Evolutionary conservation across 768 basidiomycete genomes (phyloP), one percentile per base, ranked within the genome.

Genomic region (Calocybe gangraenosa): DNA sequence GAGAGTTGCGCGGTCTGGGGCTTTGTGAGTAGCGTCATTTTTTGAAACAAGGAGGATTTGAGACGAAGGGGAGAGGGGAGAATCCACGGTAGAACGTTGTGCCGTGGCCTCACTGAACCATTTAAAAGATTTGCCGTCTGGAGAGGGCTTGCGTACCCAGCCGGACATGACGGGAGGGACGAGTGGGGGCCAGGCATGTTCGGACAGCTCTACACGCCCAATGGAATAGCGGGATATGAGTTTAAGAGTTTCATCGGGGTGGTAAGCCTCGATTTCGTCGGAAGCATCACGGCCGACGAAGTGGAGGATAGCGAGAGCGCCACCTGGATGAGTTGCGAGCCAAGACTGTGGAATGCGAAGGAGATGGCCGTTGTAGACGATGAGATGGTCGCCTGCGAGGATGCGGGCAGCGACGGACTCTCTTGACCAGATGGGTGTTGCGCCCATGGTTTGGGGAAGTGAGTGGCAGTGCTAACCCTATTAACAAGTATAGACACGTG

Each of bases 221-320:
- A 93, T 69, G 42, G 78, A 75, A 59, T 83, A 95, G 10, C 70
- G 71, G 15, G 70, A 62, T 51, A 93, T 73, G 46, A 76, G 69
- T 8, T 67, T 64, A 42, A 81, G 68, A 39, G 75, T 80, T 37
- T 74, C 64, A 30, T 79, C 74, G 6, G 73, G 71, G 61, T 99
- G 96, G 67, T 88, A 97, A 17, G 92, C 95, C 50, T 90, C 79
- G 25, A 98, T 88, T 64, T 99, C 96, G 68, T 95, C 88, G 0
- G 90, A 79, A 0, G 95, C 94, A 60, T 99, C 94, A 44, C 95
- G 78, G 2, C 95, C 96, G 33, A 97, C 82, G 57, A 93, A 97
- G 66, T 99, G 96, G 19, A 95, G 81, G 46, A 99, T 79, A 11
- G 92, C 77, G 39, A 97, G 83, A 3, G 78, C 64, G 31, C 95